Percentiles rank a stretch among this genome's conserved stretches.
Conservation (phyloP, 1,139 yeast species). For the Geotrichum carabidarum region DNA sequence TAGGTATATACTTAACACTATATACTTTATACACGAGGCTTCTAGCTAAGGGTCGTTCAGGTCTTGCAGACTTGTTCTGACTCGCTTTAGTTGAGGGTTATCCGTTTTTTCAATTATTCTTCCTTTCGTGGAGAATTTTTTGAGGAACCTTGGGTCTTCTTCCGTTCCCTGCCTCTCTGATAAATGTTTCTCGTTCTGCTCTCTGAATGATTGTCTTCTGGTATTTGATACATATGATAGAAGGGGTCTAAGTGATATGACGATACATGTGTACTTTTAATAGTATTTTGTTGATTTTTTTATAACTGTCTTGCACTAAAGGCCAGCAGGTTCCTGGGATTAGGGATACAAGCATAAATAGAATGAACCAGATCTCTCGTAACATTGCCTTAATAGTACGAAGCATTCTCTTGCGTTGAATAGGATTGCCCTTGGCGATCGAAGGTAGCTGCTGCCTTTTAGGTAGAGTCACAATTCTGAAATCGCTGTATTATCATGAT, state of each 20-base stretch:
- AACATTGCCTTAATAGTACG: too few relatives aligned
- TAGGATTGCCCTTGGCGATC: too few relatives aligned
- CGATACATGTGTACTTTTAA: neutral
- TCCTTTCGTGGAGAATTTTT: too few relatives aligned
- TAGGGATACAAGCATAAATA: too few relatives aligned
- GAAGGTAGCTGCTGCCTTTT: too few relatives aligned
- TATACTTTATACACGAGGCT: conserved; percentile 14
- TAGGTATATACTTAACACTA: conserved; percentile 18
- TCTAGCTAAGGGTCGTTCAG: conserved; percentile 3
- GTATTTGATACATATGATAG: neutral
- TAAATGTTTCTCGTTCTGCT: conserved; percentile 11
- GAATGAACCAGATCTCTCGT: too few relatives aligned
- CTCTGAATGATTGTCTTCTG: conserved; percentile 12
- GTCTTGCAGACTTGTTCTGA: conserved; percentile 12
- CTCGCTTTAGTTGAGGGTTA: conserved; percentile 18
- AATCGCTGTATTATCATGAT: too few relatives aligned
- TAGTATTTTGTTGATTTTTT: neutral
- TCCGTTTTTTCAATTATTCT: neutral
- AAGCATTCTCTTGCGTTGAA: too few relatives aligned
- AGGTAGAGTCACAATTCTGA: too few relatives aligned
- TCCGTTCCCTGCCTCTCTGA: conserved; percentile 19
- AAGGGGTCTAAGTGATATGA: conserved; percentile 8
- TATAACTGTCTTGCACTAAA: too few relatives aligned
- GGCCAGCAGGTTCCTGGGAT: too few relatives aligned
- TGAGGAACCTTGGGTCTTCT: conserved; percentile 5